Evolutionary conservation across 1,284 basidiomycete species (phyloP), one percentile per base, ranked within the genome.

Genomic region (Ustilago lituana): DNA sequence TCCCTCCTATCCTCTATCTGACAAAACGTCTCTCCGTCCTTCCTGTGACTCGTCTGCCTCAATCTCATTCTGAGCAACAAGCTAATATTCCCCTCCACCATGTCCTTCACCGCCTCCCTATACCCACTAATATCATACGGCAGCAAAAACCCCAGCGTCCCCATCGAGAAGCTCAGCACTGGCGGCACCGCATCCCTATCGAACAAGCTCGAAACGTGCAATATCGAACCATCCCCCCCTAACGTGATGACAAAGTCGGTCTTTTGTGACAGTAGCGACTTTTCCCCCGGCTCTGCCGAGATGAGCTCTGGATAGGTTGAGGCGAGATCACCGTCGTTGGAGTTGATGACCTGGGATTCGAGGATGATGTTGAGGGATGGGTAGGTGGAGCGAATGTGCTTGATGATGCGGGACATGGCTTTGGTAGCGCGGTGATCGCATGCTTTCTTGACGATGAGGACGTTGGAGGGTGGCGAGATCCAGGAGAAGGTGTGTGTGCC

Each of bases 81-180:
- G 9, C 67, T 64, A 20, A 77, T 69, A 17, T 73, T 57, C 4
- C 73, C 70, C 0, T 65, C 33, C 2, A 81, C 17, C 36, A 81
- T 61, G 27, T 80, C 78, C 4, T 47, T 39, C 11, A 82, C 33
- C 11, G 78, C 71, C 19, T 61, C 41, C 15, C 61, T 62, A 47
- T 75, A 80, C 1, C 66, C 49, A 1, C 45, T 52, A 27, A 81
- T 75, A 56, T 81, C 76, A 83, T 96, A 97, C 0, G 95, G 94
- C 17, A 98, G 86, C 15, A 98, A 84, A 82, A 98, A 98, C 1
- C 94, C 94, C 0, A 98, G 85, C 1, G 92, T 94, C 7, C 94
- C 95, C 91, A 97, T 93, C 0, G 91, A 94, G 83, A 98, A 96
- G 79, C 92, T 94, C 32, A 98, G 85, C 0, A 98, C 94, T 0